A percentile compares a stretch with the other conserved stretches of the same genome.
Evolutionary conservation across 768 basidiomycete species (phyloP).

Genomic region (Amanita jacksonii): DNA sequence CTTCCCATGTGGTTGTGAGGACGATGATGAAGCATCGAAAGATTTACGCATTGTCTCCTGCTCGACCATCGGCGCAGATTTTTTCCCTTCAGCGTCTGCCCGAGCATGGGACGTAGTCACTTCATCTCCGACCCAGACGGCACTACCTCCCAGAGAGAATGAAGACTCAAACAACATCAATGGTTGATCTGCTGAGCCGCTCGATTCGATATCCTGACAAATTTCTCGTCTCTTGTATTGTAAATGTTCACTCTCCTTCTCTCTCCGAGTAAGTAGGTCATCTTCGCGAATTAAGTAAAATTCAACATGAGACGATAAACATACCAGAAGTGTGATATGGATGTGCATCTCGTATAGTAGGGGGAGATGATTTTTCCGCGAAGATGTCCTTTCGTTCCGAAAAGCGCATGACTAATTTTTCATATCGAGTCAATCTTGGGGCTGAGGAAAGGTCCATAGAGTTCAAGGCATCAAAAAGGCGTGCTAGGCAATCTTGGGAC

Average conservation of each 20-base stretch:
- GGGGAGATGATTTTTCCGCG: conserved; percentile 63
- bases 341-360: conserved; percentile 17
- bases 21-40: conserved; percentile 66
- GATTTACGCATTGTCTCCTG: conserved; percentile 48
- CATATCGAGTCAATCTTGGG: conserved; percentile 68
- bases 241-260: conserved; percentile 22
- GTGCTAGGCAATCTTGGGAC: conserved; percentile 81
- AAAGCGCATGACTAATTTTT: conserved; percentile 83
- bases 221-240: conserved; percentile 25
- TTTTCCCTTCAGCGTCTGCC: conserved; percentile 24
- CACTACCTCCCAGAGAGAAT: conserved; percentile 70
- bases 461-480: conserved; percentile 89
- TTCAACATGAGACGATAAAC: background rate
- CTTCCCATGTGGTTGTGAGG: conserved; percentile 37
- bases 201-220: conserved; percentile 16
- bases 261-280: conserved; percentile 43
- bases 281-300: no score
- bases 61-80: conserved; percentile 27
- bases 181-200: conserved; percentile 15
- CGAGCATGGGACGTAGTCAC: conserved; percentile 32
- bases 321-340: conserved; percentile 5
- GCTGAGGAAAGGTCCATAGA: conserved; percentile 78
- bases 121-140: conserved; percentile 80
- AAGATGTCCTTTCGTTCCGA: conserved; percentile 92
- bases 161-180: conserved; percentile 64